Evolutionary conservation across 352 stramenopile genomes (phyloP), one percentile per base, ranked within the genome.

Genomic region (Thraustochytrium sp.): DNA sequence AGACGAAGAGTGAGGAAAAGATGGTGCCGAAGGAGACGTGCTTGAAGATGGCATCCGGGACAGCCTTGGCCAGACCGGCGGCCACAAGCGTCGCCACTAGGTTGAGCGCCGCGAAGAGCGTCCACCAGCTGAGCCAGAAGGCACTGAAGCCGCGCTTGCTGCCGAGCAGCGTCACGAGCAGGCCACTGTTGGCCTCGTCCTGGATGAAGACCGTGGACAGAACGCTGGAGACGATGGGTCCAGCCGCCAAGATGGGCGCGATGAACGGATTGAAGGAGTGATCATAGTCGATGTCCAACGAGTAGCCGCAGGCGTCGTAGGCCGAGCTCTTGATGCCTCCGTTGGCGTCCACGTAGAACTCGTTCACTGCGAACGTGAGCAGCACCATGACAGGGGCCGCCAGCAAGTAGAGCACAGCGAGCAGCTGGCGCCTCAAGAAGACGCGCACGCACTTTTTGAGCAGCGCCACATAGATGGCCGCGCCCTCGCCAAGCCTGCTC

Each of bases 101-200:
- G 26, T 55, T 26, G 34, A 62, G 29, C 18, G 34, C 65, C 37
- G 65, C 64, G 65, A 77, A 77, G 16, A 77, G 31, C 18, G 65
- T 77, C 65, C 65, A 77, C 65, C 65, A 77, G 23, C 26, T 64
- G n/a, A 77, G 46, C 65, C 65, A 77, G 34, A 77, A 72, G 29
- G 59, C 59, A 9, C 59, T 16, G n/a, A 46, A 72, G 26, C 59
- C 59, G 59, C 59, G 59, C 26, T 72, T 72, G 8, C 59, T 72
- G 34, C 59, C 36, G 36, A 72, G 59, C 16, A 72, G 59, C 13
- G 59, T 31, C 0, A 72, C 9, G 1, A 72, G 36, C 42, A 72
- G 59, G 26, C 59, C 59, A 16, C 26, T 44, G 13, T 72, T 72
- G 59, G 59, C 29, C n/a, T 72, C 59, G 26, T 72, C 59, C 40